Evolutionary conservation across 139 green algal species (phyloP).

Genomic region (Chlorella vulgaris): DNA sequence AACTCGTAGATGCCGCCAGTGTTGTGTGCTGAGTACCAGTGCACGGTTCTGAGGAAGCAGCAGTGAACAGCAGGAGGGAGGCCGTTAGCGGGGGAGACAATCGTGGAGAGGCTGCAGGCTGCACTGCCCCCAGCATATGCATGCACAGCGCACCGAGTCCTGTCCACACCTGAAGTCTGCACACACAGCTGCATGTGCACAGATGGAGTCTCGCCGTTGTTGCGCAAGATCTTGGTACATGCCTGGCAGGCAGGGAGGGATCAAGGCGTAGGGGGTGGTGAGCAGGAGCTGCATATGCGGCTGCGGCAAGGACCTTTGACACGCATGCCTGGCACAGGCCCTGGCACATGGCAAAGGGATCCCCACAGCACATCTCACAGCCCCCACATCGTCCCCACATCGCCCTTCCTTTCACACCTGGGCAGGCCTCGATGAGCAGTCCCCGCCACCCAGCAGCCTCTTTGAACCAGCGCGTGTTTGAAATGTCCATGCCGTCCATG

Average conservation of each 20-base stretch:
- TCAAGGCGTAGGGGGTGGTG: neutral
- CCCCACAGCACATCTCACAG: neutral
- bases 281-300: no score
- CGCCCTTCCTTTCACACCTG: neutral
- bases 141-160: no score
- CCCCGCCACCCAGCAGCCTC: neutral
- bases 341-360: no score
- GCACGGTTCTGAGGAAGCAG: no score
- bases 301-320: no score
- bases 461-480: slow-evolving; percentile 6
- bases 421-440: neutral
- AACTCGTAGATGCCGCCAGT: neutral
- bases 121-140: no score
- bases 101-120: no score
- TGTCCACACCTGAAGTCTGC: neutral
- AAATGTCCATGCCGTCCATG: neutral
- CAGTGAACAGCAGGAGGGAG: no score
- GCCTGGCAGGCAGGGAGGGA: neutral
- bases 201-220: neutral
- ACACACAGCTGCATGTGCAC: neutral
- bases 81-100: no score
- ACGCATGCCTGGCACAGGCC: no score
- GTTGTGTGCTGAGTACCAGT: neutral
- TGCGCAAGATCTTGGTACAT: neutral
- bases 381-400: neutral